These are phyloP conservation scores for Scheffersomyces stambukii DNA, from an alignment of 1,139 yeast species.

Conservation along the genomic window DNA sequence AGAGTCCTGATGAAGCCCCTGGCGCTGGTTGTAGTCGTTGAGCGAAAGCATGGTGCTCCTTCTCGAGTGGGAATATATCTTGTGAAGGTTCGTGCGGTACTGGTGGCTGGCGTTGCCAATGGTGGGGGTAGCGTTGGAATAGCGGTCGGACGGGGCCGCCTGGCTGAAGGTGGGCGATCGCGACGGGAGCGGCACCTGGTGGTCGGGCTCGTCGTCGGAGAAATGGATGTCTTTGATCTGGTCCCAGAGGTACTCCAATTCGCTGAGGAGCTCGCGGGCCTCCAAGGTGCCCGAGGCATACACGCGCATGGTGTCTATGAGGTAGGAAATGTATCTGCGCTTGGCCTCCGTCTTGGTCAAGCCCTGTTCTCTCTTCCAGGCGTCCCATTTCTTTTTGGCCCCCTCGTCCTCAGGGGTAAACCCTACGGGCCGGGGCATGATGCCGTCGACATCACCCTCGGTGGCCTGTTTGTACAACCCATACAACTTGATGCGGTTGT, in stretches of 20 bases:
- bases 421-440: conserved; percentile 65
- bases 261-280: conserved; percentile 61
- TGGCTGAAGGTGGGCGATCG: conserved; percentile 37
- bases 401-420: conserved; percentile 58
- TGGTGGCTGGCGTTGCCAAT: conserved; percentile 21
- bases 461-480: conserved; percentile 88
- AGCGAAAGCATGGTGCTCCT: conserved; percentile 36
- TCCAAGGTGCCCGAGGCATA: conserved; percentile 69
- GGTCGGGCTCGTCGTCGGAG: conserved; percentile 26
- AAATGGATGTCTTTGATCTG: conserved; percentile 57
- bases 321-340: conserved; percentile 58
- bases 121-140: conserved; percentile 29
- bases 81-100: conserved; percentile 35
- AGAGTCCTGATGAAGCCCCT: conserved; percentile 15
- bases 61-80: conserved; percentile 44
- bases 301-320: conserved; percentile 68
- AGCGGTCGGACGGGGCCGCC: conserved; percentile 38
- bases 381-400: conserved; percentile 75
- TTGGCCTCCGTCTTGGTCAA: conserved; percentile 71
- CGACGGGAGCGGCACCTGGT: conserved; percentile 27
- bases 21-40: conserved; percentile 34
- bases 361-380: conserved; percentile 79
- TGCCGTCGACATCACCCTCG: conserved; percentile 73
- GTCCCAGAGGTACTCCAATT: conserved; percentile 71
- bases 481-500: conserved; percentile 62